Conservation (phyloP, 768 basidiomycete genomes). For the Xanthoconium stramineum region DNA sequence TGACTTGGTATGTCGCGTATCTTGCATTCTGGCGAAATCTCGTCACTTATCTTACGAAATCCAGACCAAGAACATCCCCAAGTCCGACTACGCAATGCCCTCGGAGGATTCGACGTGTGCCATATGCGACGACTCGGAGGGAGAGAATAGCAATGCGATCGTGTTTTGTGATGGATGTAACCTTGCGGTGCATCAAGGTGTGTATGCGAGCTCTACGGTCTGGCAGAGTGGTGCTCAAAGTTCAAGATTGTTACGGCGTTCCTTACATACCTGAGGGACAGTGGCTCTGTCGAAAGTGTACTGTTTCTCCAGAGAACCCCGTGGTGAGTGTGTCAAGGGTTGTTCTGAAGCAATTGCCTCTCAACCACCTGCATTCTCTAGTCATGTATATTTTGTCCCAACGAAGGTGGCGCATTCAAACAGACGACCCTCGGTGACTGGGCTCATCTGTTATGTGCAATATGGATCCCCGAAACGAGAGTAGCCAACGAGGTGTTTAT, state of each 20-base stretch:
- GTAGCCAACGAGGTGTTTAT: slow-evolving; percentile 95
- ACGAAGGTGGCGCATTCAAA: slow-evolving; percentile 97
- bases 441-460: slow-evolving; percentile 95
- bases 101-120: slow-evolving; percentile 96
- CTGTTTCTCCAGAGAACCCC: slow-evolving; percentile 93
- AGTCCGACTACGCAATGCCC: slow-evolving; percentile 81
- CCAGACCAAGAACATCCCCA: slow-evolving; percentile 91
- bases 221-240: slow-evolving; percentile 9
- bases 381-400: slow-evolving; percentile 95
- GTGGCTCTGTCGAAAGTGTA: slow-evolving; percentile 98
- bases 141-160: slow-evolving; percentile 98
- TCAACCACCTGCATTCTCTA: slow-evolving; percentile 27
- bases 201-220: slow-evolving; percentile 13
- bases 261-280: slow-evolving; percentile 99
- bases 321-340: slow-evolving; percentile 62
- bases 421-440: slow-evolving; percentile 91
- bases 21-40: background rate
- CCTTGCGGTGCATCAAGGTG: slow-evolving; percentile 98
- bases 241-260: slow-evolving; percentile 93
- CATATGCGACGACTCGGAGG: slow-evolving; percentile 97
- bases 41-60: slow-evolving; percentile 1
- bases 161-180: slow-evolving; percentile 99
- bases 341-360: background rate
- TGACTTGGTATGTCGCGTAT: slow-evolving; percentile 62
- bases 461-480: slow-evolving; percentile 94